Evolutionary conservation across 305 asterid species (phyloP), one percentile per base, ranked within the genome.

Genomic region (Plantago coronopus): DNA sequence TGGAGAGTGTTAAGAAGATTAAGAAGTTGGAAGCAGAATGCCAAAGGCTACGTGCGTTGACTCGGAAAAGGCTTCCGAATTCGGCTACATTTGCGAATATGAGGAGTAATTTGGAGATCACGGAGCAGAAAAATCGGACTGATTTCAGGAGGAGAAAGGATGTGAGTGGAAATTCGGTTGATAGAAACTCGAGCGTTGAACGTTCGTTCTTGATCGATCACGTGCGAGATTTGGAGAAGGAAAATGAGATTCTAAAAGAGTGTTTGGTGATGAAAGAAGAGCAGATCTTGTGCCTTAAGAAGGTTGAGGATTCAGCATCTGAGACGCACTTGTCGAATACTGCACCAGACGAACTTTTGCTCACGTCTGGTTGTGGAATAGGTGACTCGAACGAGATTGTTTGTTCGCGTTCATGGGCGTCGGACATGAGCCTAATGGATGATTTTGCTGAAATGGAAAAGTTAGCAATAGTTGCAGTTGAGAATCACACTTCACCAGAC

Each of bases 371-470:
- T 43, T 59, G 40, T 22, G 72, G 67, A 23, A 5, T 18, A 7
- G 23, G 22, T 66, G 73, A 76, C 45, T 70, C 74, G 16, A 22
- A 22, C 21, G 74, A 68, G 27, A 54, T 59, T 16, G 40, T 45
- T 45, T 57, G 71, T 45, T 74, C 81, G 54, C 65, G 57, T 42
- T 74, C 83, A 11, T 64, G 77, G 68, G 77, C 78, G 71, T 76
- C 88, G 7, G 93, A 91, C 53, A 89, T 89, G 89, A 79, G 88
- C 57, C 81, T 93, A 66, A 82, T 93, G 97, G 97, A 93, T 59
- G 98, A 93, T 74, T 93, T 93, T 72, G 89, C 76, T n/a, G 97
- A 93, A 74, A 86, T 93, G 98, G 98, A 93, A 79, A 91, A 81
- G 66, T 72, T 88, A 51, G 98, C 95, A 15, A 81, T 91, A 69